Percentiles rank a stretch among this genome's conserved stretches.
Evolutionary conservation across 2,329 filamentous ascomycete species (phyloP).

Genomic region (Aspergillus flavus): DNA sequence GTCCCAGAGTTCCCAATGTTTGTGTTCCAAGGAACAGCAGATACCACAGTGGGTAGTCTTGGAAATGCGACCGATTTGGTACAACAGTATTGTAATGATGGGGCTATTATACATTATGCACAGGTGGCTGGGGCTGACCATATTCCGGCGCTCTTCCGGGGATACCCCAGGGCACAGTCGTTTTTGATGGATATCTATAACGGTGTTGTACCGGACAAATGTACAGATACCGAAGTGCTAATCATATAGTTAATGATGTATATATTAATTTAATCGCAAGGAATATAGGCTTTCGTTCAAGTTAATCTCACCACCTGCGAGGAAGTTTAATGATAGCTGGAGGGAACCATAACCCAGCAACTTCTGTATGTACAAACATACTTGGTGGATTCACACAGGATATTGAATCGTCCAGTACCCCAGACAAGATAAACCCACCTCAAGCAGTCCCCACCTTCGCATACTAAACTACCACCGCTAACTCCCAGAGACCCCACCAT

Average conservation of each 20-base stretch:
- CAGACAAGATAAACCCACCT: too few species aligned
- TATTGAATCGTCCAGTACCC: too few species aligned
- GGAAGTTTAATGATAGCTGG: too few species aligned
- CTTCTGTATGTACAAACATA: not conserved
- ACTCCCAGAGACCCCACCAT: not conserved
- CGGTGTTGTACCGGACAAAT: not conserved
- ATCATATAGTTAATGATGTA: not conserved
- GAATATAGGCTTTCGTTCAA: too few species aligned
- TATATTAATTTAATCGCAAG: too few species aligned
- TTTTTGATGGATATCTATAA: not conserved
- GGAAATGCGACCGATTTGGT: slow-evolving; percentile 2
- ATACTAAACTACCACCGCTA: not conserved
- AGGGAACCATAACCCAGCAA: too few species aligned
- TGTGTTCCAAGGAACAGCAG: slow-evolving; percentile 1
- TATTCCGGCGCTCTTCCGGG: not conserved
- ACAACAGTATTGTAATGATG: not conserved
- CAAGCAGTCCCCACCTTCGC: not conserved
- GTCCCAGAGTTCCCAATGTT: slow-evolving; percentile 3
- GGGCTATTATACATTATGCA: not conserved
- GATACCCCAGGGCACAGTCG: not conserved
- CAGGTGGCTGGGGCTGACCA: not conserved
- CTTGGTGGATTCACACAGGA: too few species aligned
- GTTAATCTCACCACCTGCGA: too few species aligned
- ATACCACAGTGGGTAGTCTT: not conserved
- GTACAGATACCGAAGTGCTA: not conserved